Conservation (phyloP, 352 stramenopile species). For the Phytophthora brassicae region DNA sequence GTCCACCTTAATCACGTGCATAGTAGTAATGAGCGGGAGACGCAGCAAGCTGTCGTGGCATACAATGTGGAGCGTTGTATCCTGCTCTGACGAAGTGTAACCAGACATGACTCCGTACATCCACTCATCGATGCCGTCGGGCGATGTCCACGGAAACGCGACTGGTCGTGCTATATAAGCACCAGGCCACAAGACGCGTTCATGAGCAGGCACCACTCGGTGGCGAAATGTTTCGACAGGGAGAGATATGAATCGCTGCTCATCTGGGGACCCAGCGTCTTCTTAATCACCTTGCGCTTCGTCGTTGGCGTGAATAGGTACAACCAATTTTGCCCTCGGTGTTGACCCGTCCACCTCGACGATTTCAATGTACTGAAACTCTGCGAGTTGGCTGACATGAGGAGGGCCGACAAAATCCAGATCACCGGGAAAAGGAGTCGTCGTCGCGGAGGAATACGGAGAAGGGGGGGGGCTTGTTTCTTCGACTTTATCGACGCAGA, state of each 20-base stretch:
- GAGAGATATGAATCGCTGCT: no score
- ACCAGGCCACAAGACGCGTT: not conserved
- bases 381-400: not conserved
- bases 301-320: no score
- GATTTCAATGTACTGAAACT: constrained; percentile 13
- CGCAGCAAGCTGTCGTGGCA: not conserved
- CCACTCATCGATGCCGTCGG: constrained; percentile 1
- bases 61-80: not conserved
- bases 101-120: constrained; percentile 2
- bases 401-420: no score
- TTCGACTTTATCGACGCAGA: no score
- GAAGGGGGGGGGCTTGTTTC: no score
- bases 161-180: constrained; percentile 1
- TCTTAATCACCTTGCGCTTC: no score
- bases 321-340: no score
- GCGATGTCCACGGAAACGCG: not conserved
- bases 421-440: no score
- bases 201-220: no score
- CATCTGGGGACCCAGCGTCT: no score
- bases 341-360: not conserved
- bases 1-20: constrained; percentile 1
- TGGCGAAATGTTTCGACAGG: no score
- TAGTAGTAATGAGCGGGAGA: not conserved
- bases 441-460: not conserved
- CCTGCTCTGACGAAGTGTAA: not conserved